These are phyloP conservation scores for Talaromyces sp. DNA, from an alignment of 2,329 filamentous ascomycete species.

Conservation along the genomic window DNA sequence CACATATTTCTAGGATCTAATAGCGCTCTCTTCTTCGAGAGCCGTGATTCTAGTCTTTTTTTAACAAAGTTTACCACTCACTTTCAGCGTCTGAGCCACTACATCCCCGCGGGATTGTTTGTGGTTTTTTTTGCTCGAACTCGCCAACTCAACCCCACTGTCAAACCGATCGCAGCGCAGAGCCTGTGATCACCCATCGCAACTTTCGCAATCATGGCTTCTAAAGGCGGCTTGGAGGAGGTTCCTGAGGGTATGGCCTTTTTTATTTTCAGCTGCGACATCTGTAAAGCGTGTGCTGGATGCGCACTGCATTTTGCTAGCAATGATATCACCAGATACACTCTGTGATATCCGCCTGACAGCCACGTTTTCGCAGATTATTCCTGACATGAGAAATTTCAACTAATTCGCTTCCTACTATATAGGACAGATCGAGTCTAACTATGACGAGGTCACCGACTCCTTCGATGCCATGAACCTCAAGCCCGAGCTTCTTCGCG, in stretches of 20 bases:
- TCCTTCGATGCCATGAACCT: constrained; percentile 98
- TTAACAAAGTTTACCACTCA: constrained; percentile 12
- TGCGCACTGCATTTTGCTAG: neutral
- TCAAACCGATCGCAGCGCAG: constrained; percentile 63
- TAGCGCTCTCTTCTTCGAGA: constrained; percentile 30
- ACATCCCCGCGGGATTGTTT: constrained; percentile 28
- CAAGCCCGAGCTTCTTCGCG: constrained; percentile 94
- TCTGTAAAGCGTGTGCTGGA: neutral
- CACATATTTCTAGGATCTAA: constrained; percentile 25
- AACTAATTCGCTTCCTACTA: constrained; percentile 13
- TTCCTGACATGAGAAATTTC: no score
- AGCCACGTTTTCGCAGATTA: constrained; percentile 6
- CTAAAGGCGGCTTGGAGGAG: constrained; percentile 96
- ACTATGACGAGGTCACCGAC: constrained; percentile 99
- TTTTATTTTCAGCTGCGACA: neutral
- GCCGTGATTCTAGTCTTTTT: constrained; percentile 32
- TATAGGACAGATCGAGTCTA: constrained; percentile 97
- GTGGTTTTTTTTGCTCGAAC: constrained; percentile 24
- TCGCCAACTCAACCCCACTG: constrained; percentile 26
- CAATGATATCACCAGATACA: constrained; percentile 6
- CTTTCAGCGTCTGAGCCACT: constrained; percentile 21
- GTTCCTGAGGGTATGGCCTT: constrained; percentile 78
- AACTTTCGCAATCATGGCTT: constrained; percentile 88
- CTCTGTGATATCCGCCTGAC: neutral
- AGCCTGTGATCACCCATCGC: constrained; percentile 62